phyloP scores from a whole-genome alignment of 257 asterid species.

The Thymus quinquecostatus region DNA sequence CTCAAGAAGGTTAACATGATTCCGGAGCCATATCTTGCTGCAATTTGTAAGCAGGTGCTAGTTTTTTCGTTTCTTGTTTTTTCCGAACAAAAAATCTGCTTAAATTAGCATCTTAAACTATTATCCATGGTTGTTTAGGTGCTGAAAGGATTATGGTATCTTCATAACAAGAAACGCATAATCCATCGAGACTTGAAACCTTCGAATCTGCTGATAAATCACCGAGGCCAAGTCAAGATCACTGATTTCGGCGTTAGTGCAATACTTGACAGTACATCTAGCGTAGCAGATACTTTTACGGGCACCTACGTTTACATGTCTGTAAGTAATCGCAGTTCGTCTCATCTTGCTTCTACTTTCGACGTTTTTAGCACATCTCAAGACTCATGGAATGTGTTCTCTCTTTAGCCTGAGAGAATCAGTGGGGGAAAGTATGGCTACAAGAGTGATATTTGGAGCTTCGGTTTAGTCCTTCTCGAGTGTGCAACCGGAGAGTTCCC shows the following conservation, averaged over 20 bases:
- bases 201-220: slow-evolving; percentile 89
- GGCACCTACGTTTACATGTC: slow-evolving; percentile 99
- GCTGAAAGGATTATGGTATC: slow-evolving; percentile 98
- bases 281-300: slow-evolving; percentile 85
- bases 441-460: slow-evolving; percentile 95
- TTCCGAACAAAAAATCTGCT: background rate
- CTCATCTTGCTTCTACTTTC: background rate
- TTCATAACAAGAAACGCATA: slow-evolving; percentile 92
- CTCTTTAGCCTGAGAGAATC: slow-evolving; percentile 88
- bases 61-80: background rate
- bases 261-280: slow-evolving; percentile 81
- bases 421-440: slow-evolving; percentile 71
- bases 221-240: slow-evolving; percentile 94
- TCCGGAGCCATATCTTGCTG: slow-evolving; percentile 95
- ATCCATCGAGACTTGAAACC: slow-evolving; percentile 97
- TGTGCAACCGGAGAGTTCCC: slow-evolving; percentile 89
- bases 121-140: slow-evolving; percentile 52
- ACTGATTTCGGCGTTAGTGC: slow-evolving; percentile 98
- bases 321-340: slow-evolving; percentile 52
- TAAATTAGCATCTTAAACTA: background rate
- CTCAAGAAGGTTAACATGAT: slow-evolving; percentile 70
- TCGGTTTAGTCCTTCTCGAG: slow-evolving; percentile 92
- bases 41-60: slow-evolving; percentile 85
- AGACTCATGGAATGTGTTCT: slow-evolving; percentile 6
- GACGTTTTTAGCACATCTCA: background rate